Evolutionary conservation across 805 yeast species (phyloP).

Genomic region (Cyberlindnera americana): DNA sequence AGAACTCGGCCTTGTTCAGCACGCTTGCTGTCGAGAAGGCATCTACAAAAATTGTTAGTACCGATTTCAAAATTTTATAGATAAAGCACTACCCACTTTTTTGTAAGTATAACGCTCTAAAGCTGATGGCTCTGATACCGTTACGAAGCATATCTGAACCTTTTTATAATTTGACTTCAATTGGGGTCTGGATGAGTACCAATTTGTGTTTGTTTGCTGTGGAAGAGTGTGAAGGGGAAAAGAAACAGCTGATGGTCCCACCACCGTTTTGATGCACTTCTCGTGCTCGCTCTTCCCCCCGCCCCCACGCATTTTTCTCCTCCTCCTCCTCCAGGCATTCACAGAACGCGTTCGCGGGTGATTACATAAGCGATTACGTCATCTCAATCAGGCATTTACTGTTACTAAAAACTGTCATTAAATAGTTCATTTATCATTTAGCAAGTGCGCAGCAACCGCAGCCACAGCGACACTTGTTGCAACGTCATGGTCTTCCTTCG

Average conservation of each 20-base stretch:
- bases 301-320: conserved; percentile 2
- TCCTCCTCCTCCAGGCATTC: too few relatives aligned
- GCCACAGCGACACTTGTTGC: conserved; percentile 15
- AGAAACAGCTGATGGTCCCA: conserved; percentile 3
- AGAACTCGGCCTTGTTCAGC: conserved; percentile 37
- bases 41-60: conserved; percentile 2
- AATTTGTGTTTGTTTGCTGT: too few relatives aligned
- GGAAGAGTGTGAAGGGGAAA: background rate
- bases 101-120: background rate
- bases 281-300: too few relatives aligned
- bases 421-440: background rate
- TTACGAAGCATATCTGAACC: too few relatives aligned
- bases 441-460: conserved; percentile 12
- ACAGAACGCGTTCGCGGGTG: too few relatives aligned
- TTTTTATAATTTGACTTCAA: conserved; percentile 1
- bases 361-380: background rate
- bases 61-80: background rate
- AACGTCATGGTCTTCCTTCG: conserved; percentile 9
- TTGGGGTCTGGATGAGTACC: too few relatives aligned
- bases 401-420: background rate
- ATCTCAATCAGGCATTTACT: background rate
- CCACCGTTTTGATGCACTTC: too few relatives aligned
- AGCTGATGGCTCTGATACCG: background rate
- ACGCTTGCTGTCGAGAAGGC: conserved; percentile 25
- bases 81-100: conserved; percentile 9